Evolutionary conservation across 2,329 filamentous ascomycete genomes (phyloP), one percentile per base, ranked within the genome.

Genomic region (Aspergillus novoparasiticus): DNA sequence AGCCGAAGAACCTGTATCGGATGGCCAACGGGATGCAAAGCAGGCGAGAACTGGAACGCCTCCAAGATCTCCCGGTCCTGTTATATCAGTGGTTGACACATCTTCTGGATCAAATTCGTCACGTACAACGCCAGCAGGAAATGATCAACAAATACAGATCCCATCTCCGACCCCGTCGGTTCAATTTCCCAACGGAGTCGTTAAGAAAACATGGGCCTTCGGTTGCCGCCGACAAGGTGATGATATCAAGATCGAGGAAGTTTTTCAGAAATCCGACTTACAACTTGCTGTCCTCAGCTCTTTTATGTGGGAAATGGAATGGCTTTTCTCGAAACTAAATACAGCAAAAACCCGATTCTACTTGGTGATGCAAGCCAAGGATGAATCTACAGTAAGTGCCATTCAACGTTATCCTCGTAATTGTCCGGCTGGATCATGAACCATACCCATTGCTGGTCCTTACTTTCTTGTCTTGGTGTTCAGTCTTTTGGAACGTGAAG

Each of bases 191-290:
- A 68, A 74, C 3, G 94, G 94, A 1, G 81, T 83, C 0, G 87
- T 98, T 54, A 95, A 92, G 78, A 92, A 90, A 72, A 98, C 95
- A 0, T 94, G 90, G 87, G 88, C 87, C 0, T 82, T 82, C 41
- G 88, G 89, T 3, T 87, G 86, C 66, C 80, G 84, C 1, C 84
- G 91, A 41, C 81, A 76, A 0, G 82, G 81, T 5, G 85, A 93
- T 65, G 92, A 96, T 66, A 92, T 98, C 73, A 95, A 89, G 64
- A 88, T 98, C 46, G 92, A 96, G 71, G 93, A 97, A 75, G 86
- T 97, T 0, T 78, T 97, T 1, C 90, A 96, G 74, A 89, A 87
- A 64, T 79, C 86, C 1, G 84, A 89, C 14, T 82, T 98, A 10
- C 82, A 91, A 57, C 86, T 93, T 45, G 94, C 92, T 1, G 86